These are phyloP conservation scores for Ganoderma sinense DNA, from an alignment of 1,284 basidiomycete genomes.

Conservation along the genomic window DNA sequence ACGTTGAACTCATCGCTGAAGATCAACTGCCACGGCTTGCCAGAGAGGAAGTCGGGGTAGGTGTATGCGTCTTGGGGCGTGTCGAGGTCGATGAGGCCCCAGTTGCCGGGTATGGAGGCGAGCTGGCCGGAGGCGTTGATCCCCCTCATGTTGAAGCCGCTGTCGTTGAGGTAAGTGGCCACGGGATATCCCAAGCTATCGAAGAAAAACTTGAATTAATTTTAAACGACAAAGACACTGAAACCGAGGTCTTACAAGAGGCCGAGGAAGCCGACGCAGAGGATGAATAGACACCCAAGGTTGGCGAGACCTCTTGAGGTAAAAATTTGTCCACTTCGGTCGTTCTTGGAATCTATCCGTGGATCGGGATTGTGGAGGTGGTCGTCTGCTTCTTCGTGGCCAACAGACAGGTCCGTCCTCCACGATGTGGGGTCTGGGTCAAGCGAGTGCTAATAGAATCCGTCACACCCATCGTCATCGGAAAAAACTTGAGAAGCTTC, in stretches of 20 bases:
- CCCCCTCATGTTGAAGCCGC: conserved; percentile 83
- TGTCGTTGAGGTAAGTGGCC: conserved; percentile 72
- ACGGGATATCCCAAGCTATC: conserved; percentile 84
- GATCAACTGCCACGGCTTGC: conserved; percentile 51
- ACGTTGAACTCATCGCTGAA: conserved; percentile 93
- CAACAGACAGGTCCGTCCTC: conserved; percentile 70
- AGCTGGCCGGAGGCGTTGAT: conserved; percentile 84
- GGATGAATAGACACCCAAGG: conserved; percentile 76
- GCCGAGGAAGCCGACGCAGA: conserved; percentile 68
- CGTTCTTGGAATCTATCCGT: conserved; percentile 69
- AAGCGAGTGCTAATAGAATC: conserved; percentile 64
- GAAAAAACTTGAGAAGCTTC: conserved; percentile 6
- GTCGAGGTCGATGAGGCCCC: conserved; percentile 78
- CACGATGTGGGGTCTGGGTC: conserved; percentile 76
- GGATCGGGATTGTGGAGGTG: conserved; percentile 82
- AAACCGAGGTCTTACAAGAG: conserved; percentile 71
- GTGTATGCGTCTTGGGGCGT: conserved; percentile 73
- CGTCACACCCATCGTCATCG: neutral
- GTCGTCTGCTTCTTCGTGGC: conserved; percentile 70
- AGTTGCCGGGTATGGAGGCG: conserved; percentile 67
- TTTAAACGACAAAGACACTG: no score
- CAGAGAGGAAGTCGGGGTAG: conserved; percentile 62
- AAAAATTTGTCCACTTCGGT: conserved; percentile 70
- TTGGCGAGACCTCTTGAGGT: conserved; percentile 79
- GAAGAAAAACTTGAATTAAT: neutral